These are phyloP conservation scores for Proliferodiscus dingleyae DNA, from an alignment of 2,329 filamentous ascomycete genomes.

Conservation along the genomic window DNA sequence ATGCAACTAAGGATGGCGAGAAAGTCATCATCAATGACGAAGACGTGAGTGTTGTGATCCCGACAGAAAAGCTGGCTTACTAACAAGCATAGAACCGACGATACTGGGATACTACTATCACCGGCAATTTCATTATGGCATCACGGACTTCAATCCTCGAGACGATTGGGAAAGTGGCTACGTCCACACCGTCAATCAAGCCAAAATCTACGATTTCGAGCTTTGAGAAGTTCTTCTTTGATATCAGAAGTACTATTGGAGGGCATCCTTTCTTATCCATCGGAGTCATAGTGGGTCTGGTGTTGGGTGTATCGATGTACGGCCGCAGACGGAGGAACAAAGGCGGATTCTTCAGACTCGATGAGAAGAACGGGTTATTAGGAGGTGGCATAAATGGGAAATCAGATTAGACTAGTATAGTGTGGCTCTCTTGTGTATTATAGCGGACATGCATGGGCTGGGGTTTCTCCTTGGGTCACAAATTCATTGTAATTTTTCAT, in stretches of 20 bases:
- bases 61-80: slow-evolving; percentile 13
- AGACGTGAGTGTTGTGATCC: slow-evolving; percentile 61
- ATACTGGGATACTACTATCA: slow-evolving; percentile 91
- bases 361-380: slow-evolving; percentile 63
- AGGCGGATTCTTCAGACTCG: slow-evolving; percentile 57
- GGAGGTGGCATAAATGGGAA: slow-evolving; percentile 48
- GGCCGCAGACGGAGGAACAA: slow-evolving; percentile 49
- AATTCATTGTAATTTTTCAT: slow-evolving; percentile 8
- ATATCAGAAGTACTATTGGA: slow-evolving; percentile 52
- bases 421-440: slow-evolving; percentile 11
- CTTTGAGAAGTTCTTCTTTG: slow-evolving; percentile 67
- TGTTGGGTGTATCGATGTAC: slow-evolving; percentile 49
- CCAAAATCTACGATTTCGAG: slow-evolving; percentile 73
- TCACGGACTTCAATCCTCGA: slow-evolving; percentile 52
- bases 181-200: slow-evolving; percentile 57
- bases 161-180: slow-evolving; percentile 44
- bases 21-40: slow-evolving; percentile 95
- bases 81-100: slow-evolving; percentile 66
- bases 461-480: slow-evolving; percentile 10
- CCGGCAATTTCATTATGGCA: slow-evolving; percentile 83
- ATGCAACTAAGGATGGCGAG: slow-evolving; percentile 76
- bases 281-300: slow-evolving; percentile 52
- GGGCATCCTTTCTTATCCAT: slow-evolving; percentile 56
- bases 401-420: slow-evolving; percentile 38
- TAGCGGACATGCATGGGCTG: slow-evolving; percentile 4